phyloP scores from a whole-genome alignment of 2,329 filamentous ascomycete species.

The Aureobasidium sp. region DNA sequence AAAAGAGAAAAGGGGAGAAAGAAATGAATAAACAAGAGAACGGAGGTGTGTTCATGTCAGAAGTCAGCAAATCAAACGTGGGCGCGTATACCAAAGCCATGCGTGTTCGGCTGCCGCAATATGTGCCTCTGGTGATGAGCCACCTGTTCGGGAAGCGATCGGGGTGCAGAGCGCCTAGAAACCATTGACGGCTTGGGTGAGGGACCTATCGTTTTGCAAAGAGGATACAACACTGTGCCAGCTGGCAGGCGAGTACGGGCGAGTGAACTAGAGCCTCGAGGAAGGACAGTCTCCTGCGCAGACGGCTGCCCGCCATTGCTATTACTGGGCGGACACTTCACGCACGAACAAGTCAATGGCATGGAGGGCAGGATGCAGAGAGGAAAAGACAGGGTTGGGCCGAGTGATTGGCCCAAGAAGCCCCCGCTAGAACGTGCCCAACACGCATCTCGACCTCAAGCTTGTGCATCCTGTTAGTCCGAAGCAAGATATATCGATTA shows the following conservation, averaged over 20 bases:
- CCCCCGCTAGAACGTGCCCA: constrained; percentile 14
- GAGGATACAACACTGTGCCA: constrained; percentile 1
- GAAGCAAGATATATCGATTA: constrained; percentile 14
- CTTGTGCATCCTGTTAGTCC: constrained; percentile 12
- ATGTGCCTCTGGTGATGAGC: constrained; percentile 11
- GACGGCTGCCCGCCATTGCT: background rate
- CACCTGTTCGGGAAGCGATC: constrained; percentile 13
- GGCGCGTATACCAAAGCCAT: constrained; percentile 16
- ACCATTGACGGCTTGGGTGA: constrained; percentile 8
- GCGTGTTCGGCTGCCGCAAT: constrained; percentile 14
- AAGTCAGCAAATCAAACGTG: constrained; percentile 7
- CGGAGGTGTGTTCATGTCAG: constrained; percentile 5
- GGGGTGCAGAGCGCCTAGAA: constrained; percentile 13
- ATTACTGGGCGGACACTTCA: constrained; percentile 5
- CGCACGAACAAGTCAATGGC: constrained; percentile 4
- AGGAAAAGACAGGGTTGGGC: constrained; percentile 3
- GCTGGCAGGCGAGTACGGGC: constrained; percentile 2
- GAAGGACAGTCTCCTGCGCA: constrained; percentile 1
- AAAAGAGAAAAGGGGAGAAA: background rate
- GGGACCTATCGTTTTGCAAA: constrained; percentile 6
- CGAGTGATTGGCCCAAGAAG: constrained; percentile 12
- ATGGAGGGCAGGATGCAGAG: constrained; percentile 13
- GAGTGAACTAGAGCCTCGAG: constrained; percentile 4
- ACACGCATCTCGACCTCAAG: constrained; percentile 12
- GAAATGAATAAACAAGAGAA: constrained; percentile 4